phyloP scores from a whole-genome alignment of 176 grass and related monocot species.

The Carex littledalei region DNA sequence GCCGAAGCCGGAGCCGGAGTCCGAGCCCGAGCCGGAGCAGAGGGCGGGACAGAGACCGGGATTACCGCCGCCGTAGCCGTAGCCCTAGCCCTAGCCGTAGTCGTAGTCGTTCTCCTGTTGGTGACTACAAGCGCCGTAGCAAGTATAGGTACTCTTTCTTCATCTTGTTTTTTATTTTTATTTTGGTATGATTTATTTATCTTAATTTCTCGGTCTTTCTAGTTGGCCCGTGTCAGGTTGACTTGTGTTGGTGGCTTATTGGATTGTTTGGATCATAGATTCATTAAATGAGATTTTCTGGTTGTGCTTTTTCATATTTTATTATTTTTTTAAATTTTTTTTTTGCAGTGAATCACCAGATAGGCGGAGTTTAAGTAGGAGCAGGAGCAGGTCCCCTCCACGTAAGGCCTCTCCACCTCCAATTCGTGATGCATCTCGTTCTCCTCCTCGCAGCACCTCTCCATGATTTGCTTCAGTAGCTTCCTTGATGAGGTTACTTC shows the following conservation, averaged over 20 bases:
- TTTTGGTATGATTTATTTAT: neutral
- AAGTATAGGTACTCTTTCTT: slow-evolving; percentile 41
- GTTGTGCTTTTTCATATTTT: neutral
- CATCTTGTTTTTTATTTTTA: neutral
- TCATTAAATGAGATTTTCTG: neutral
- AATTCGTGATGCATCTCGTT: slow-evolving; percentile 35
- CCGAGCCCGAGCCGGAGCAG: slow-evolving; percentile 34
- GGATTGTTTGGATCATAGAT: neutral
- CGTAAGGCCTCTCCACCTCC: slow-evolving; percentile 27
- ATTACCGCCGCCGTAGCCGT: slow-evolving; percentile 41
- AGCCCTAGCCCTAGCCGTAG: slow-evolving; percentile 46
- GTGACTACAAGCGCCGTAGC: slow-evolving; percentile 38
- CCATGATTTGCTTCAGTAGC: slow-evolving; percentile 12
- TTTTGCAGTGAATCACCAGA: slow-evolving; percentile 42
- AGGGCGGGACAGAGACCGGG: slow-evolving; percentile 51
- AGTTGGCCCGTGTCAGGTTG: neutral
- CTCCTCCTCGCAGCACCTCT: slow-evolving; percentile 9
- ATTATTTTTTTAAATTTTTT: neutral
- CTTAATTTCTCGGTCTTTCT: neutral
- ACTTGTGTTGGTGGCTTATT: neutral
- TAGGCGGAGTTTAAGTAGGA: slow-evolving; percentile 47
- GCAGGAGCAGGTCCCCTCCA: slow-evolving; percentile 36
- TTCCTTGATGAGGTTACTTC: slow-evolving; percentile 1
- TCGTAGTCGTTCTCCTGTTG: slow-evolving; percentile 32
- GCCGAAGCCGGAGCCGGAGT: slow-evolving; percentile 23